These are phyloP conservation scores for Berkeleyomyces basicola DNA, from an alignment of 2,329 filamentous ascomycete species.

Conservation along the genomic window DNA sequence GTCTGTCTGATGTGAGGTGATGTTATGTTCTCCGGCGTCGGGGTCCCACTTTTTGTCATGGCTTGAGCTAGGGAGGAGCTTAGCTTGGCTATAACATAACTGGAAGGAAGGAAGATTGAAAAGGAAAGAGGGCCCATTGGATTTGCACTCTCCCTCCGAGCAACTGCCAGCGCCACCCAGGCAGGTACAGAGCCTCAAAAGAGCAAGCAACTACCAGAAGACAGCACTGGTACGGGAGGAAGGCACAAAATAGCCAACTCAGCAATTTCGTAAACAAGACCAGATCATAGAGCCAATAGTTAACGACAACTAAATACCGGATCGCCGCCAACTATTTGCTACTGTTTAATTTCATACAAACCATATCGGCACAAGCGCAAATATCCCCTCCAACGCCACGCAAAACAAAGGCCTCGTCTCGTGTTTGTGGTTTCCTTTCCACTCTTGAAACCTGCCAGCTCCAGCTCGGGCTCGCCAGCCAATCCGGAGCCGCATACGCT, in stretches of 20 bases:
- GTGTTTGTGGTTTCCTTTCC: background rate
- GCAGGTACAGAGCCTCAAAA: too few relatives aligned
- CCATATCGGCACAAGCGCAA: too few relatives aligned
- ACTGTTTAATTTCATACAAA: too few relatives aligned
- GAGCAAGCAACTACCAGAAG: too few relatives aligned
- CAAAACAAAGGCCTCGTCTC: conserved; percentile 1
- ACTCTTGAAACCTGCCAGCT: background rate
- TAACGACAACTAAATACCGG: too few relatives aligned
- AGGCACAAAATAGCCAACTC: too few relatives aligned
- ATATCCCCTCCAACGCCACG: background rate
- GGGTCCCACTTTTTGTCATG: background rate
- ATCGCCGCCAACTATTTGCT: too few relatives aligned
- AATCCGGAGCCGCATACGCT: conserved; percentile 4
- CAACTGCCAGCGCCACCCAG: background rate
- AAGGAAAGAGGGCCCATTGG: background rate
- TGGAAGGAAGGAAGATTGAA: conserved; percentile 1
- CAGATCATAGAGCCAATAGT: too few relatives aligned
- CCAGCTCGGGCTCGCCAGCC: background rate
- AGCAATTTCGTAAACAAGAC: too few relatives aligned
- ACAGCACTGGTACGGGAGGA: too few relatives aligned
- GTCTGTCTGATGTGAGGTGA: background rate
- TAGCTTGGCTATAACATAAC: background rate
- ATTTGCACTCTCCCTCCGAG: background rate
- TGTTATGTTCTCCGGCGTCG: background rate
- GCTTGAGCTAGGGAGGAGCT: background rate